Conservation (phyloP, 2,329 filamentous ascomycete species). For the Pseudogymnoascus sp. region DNA sequence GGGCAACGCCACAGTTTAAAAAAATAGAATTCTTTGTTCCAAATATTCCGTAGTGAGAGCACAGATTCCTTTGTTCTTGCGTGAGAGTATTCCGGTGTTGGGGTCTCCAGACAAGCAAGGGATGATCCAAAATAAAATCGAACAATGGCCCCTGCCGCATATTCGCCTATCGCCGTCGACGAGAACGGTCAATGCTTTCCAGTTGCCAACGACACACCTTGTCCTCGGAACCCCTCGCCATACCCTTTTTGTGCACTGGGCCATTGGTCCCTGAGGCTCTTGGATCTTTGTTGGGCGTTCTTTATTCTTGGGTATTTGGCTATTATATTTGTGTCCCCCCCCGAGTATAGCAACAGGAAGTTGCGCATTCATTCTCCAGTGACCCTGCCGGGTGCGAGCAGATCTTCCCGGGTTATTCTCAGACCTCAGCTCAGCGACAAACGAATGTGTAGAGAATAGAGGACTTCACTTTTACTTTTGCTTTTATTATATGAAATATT, state of each 20-base stretch:
- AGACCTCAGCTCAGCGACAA: background rate
- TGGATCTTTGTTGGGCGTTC: background rate
- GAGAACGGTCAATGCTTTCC: background rate
- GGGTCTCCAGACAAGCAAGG: background rate
- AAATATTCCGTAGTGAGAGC: background rate
- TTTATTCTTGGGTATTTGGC: slow-evolving; percentile 1
- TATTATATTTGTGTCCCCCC: background rate
- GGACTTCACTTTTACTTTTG: background rate
- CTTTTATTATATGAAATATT: background rate
- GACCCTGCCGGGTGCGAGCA: background rate
- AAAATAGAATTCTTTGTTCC: background rate
- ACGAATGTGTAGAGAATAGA: background rate
- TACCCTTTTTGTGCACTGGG: background rate
- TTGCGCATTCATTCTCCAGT: background rate
- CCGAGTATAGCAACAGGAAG: background rate
- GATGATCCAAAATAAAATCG: background rate
- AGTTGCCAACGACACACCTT: background rate
- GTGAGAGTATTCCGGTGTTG: background rate
- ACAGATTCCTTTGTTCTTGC: background rate
- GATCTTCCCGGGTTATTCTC: background rate
- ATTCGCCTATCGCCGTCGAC: background rate
- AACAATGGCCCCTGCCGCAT: slow-evolving; percentile 1
- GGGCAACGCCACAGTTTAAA: background rate
- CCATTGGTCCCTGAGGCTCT: background rate
- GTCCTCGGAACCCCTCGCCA: background rate